phyloP scores from a whole-genome alignment of 2,329 filamentous ascomycete genomes.

The Passalora sequoiae region DNA sequence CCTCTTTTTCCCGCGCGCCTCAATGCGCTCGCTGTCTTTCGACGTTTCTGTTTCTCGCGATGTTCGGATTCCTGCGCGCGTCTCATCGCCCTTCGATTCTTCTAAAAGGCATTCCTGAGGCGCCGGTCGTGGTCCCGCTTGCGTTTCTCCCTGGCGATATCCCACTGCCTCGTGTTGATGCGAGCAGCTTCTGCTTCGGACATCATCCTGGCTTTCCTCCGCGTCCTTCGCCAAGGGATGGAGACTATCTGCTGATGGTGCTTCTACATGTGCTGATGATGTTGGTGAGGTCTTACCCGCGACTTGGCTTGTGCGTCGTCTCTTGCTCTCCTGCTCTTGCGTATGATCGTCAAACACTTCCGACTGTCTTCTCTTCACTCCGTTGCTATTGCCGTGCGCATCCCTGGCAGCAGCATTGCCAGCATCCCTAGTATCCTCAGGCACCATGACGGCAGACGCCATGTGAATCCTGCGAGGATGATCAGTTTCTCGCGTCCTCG shows the following conservation, averaged over 20 bases:
- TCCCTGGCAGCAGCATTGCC: not conserved
- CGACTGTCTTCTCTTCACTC: conserved; percentile 27
- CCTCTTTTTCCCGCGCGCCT: conserved; percentile 18
- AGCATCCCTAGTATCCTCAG: conserved; percentile 13
- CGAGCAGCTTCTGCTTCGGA: no score
- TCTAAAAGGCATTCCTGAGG: no score
- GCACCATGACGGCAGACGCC: conserved; percentile 13
- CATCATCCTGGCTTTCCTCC: no score
- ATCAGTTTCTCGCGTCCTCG: no score
- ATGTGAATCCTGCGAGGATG: conserved; percentile 4
- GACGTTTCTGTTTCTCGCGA: conserved; percentile 5
- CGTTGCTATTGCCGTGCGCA: conserved; percentile 12
- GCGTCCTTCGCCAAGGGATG: no score
- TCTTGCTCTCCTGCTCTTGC: conserved; percentile 29
- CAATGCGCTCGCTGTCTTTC: conserved; percentile 9
- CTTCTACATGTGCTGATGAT: not conserved
- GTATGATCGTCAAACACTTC: conserved; percentile 18
- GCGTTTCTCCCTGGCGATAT: no score
- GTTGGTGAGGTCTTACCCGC: conserved; percentile 29
- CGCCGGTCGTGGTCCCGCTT: no score
- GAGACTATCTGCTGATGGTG: conserved; percentile 7
- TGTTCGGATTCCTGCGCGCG: no score
- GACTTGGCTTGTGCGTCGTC: conserved; percentile 27
- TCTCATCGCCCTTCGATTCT: no score
- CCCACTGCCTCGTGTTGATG: no score